Evolutionary conservation across 2,329 filamentous ascomycete genomes (phyloP).

Genomic region (Aspergillus phoenicis): DNA sequence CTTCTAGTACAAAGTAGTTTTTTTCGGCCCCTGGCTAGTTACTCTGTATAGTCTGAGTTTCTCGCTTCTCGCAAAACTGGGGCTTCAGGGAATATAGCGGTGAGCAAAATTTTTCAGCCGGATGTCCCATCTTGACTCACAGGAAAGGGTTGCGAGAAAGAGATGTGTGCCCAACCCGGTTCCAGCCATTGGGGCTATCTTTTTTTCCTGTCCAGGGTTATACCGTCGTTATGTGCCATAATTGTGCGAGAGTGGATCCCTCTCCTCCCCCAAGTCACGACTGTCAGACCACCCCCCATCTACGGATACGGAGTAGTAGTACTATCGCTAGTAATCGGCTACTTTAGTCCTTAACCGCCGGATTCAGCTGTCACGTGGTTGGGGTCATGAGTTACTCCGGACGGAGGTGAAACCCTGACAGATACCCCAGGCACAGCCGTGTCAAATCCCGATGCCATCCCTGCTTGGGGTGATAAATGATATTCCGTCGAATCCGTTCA

Average conservation of each 20-base stretch:
- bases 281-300: not conserved
- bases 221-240: not conserved
- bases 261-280: no score
- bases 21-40: not conserved
- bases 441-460: not conserved
- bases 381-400: not conserved
- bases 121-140: not conserved
- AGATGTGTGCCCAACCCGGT: not conserved
- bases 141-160: not conserved
- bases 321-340: no score
- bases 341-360: not conserved
- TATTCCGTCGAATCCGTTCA: not conserved
- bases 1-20: not conserved
- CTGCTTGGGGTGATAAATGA: not conserved
- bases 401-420: not conserved
- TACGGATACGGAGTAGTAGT: no score
- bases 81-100: not conserved
- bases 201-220: not conserved
- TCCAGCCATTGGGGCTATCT: not conserved
- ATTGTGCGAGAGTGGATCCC: not conserved
- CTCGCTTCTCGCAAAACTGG: not conserved
- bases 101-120: not conserved
- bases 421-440: conserved; percentile 1
- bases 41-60: not conserved
- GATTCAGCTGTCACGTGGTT: not conserved